Base-by-base conservation (phyloP, 306 rosid species). In the Sicyos edulis region DNA sequence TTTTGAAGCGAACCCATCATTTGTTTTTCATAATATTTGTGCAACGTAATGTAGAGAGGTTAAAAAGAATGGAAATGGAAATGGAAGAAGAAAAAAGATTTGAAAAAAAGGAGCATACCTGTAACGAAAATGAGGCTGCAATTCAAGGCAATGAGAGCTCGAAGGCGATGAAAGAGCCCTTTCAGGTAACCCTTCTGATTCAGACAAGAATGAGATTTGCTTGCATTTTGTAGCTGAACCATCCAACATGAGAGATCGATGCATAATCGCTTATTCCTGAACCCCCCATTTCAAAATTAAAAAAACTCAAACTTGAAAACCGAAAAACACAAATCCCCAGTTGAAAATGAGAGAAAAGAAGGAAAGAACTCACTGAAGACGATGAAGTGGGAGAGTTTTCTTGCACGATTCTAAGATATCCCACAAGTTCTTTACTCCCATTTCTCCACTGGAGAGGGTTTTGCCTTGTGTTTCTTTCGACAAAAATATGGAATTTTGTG, bases 201-300 rank as follows among this genome's bases (percentile, higher is more conserved):
- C 73, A 78, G 15, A 62, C 78, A 83, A 22, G 79, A 74, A 77
- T 79, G 85, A 0, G 89, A 85, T 78, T 86, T 88, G 82, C 84
- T 81, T 70, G 76, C 96, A 21, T 63, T 86, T 24, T 85, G 86
- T 79, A 91, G 89, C 78, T 88, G 89, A 78, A 91, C 95, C 78
- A 88, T 78, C 96, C 96, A 91, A 67, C 95, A 91, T 1, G 96
- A 91, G 20, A 91, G 88, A 79, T 91, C 96, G 70, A 91, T 83
- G 85, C 96, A 88, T 71, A 91, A 69, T 77, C 87, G 82, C 77
- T 91, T 91, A 84, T 91, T 91, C 89, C 96, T 91, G 68, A 9
- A 59, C 47, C 70, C 47, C 70, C 81, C 70, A 58, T 76, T 82
- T 70, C 77, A 70, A 74, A 66, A 76, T 74, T 64, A 47, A 56